Base-by-base conservation (phyloP, 179 eudicot genomes). In the Pouteria campechiana region DNA sequence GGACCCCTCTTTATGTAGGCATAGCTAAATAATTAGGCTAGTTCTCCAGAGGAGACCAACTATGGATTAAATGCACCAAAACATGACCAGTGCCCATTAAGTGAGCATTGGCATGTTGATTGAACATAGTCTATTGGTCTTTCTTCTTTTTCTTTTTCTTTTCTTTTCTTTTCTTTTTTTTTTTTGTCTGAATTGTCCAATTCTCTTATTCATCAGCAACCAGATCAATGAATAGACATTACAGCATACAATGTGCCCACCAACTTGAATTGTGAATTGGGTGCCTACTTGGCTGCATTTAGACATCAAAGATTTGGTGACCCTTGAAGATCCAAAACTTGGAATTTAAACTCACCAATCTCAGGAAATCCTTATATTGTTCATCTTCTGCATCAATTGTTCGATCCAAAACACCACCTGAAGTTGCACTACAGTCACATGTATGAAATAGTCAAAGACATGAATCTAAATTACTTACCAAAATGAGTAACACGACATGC, bases 311-410 rank as follows among this genome's bases (percentile, higher is more conserved):
- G 37, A 17, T 18, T n/a, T 32, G 6, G 13, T 37, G 12, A 37
- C 36, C 8, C 23, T 25, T 35, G 31, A 17, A 1, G 39, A n/a
- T 24, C 22, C 17, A 13, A 23, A 17, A 40, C 21, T 27, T 27
- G 34, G 47, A 17, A 3, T 5, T 6, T 17, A 19, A 38, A 27
- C 31, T 16, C 60, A 87, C 96, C 90, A 87, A 73, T 54, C 83
- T 55, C 14, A 87, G 68, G 53, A 87, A 87, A 57, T 87, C 96
- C 38, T 76, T 70, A 53, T 83, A 78, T 31, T 87, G 79, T 31
- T 63, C 77, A 41, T 76, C 84, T 72, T 87, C 96, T 9, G 94
- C 76, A 60, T 84, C 79, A 56, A 87, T 79, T 10, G 96, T 87
- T 39, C 78, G 76, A 62, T 87, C 96, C 50, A 87, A 48, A 50